phyloP scores from a whole-genome alignment of 441 rosid species.

The Viola pubescens region DNA sequence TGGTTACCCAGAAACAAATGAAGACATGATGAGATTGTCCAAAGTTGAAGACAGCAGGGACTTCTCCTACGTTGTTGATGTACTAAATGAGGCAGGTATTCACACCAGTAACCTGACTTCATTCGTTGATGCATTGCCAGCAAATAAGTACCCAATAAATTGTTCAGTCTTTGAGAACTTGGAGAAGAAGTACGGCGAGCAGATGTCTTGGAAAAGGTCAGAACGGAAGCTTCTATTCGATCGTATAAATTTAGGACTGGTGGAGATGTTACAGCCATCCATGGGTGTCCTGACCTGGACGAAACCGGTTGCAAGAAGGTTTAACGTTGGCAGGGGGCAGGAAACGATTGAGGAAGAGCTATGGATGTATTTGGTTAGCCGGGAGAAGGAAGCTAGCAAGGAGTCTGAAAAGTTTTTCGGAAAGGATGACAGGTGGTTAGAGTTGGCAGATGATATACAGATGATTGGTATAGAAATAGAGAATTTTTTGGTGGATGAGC shows the following conservation, averaged over 20 bases:
- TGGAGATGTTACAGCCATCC: slow-evolving; percentile 36
- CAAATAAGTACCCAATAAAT: slow-evolving; percentile 31
- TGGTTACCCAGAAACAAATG: slow-evolving; percentile 24
- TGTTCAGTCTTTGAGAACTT: slow-evolving; percentile 46
- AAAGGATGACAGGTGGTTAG: slow-evolving; percentile 46
- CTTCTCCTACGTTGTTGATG: slow-evolving; percentile 58
- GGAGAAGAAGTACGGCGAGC: slow-evolving; percentile 66
- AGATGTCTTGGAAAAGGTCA: slow-evolving; percentile 55
- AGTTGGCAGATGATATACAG: slow-evolving; percentile 49
- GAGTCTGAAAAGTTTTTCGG: slow-evolving; percentile 36
- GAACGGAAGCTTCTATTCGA: slow-evolving; percentile 70
- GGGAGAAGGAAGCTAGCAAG: slow-evolving; percentile 39
- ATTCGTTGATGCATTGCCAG: slow-evolving; percentile 19
- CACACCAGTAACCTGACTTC: slow-evolving; percentile 17
- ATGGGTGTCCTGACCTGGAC: slow-evolving; percentile 30
- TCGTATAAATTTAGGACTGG: slow-evolving; percentile 43
- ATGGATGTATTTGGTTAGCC: slow-evolving; percentile 34
- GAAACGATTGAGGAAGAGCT: slow-evolving; percentile 43
- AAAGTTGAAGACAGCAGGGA: slow-evolving; percentile 42
- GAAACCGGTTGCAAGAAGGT: slow-evolving; percentile 41
- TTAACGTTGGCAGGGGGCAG: slow-evolving; percentile 18
- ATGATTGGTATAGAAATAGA: slow-evolving; percentile 52
- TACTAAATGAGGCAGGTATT: slow-evolving; percentile 53
- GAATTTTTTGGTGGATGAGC: slow-evolving; percentile 56
- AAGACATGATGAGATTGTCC: slow-evolving; percentile 19